Base-by-base conservation (phyloP, 768 basidiomycete genomes). In the Suillus paluster region DNA sequence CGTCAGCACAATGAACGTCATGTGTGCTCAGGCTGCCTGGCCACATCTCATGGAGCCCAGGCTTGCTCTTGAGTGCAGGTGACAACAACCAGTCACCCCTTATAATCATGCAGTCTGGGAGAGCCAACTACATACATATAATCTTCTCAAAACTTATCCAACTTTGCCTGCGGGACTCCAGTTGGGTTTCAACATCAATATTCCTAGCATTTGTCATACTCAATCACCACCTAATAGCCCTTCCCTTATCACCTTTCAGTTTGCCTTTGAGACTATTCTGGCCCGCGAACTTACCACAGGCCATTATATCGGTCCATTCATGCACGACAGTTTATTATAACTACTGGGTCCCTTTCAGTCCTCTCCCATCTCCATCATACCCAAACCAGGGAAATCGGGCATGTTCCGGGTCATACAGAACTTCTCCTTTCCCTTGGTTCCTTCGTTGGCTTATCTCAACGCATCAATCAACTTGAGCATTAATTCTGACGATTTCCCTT, bases 1-100 rank as follows among this genome's bases (percentile, higher is more conserved):
- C 44, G 66, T 25, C 50, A 59, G 5, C 73, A 78, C 68, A 55
- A 65, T n/a, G 21, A 60, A 30, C 54, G 58, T 0, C 81, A 82
- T 69, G 64, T 73, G 17, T 83, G 81, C 72, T 81, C 80, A 0
- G 80, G 82, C 5, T 82, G 82, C 57, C 76, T 77, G 39, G 55
- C 60, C 2, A 11, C 62, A 30, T 23, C 41, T 54, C 79, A 83
- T n/a, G 75, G 82, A 23, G 80, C n/a, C 82, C 70, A 77, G 34
- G 48, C 21, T 1, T 82, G 81, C 66, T 69, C 74, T 77, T 70
- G 59, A 55, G 71, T 67, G 23, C 67, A 75, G 75, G 70, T 63
- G 27, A 53, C 61, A 10, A 67, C 64, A 71, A 0, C 67, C 74
- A 0, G 52, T 64, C n/a, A 78, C 79, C 0, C 80, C 77, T 0